Percentiles rank a stretch among this genome's conserved stretches.
phyloP scores from a whole-genome alignment of 352 stramenopile genomes.

The Pythium utonaiense region DNA sequence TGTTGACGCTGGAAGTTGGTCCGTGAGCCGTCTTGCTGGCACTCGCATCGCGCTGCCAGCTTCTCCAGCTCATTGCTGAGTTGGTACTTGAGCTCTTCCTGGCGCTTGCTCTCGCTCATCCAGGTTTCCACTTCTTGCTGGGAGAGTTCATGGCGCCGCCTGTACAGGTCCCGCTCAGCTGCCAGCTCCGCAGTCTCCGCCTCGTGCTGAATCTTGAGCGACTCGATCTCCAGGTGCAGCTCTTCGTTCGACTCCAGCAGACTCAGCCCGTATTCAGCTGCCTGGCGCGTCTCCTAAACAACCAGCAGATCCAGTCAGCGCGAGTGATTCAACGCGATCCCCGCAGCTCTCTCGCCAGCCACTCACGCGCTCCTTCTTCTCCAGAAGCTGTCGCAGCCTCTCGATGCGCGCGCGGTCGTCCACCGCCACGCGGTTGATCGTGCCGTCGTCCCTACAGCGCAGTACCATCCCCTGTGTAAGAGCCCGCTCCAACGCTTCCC shows the following conservation, averaged over 20 bases:
- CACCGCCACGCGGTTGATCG: constrained; percentile 36
- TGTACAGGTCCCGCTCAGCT: constrained; percentile 55
- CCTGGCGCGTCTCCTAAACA: constrained; percentile 75
- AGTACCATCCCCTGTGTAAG: too few relatives aligned
- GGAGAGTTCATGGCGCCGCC: constrained; percentile 57
- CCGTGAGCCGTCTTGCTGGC: constrained; percentile 15
- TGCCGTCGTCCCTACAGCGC: constrained; percentile 48
- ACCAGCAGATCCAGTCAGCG: too few relatives aligned
- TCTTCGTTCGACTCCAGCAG: constrained; percentile 79
- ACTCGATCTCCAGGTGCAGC: constrained; percentile 59
- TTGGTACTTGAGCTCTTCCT: constrained; percentile 60
- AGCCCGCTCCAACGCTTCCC: too few relatives aligned
- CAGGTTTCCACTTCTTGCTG: constrained; percentile 65
- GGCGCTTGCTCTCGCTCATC: constrained; percentile 57
- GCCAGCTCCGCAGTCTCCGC: constrained; percentile 54
- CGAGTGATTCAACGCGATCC: too few relatives aligned
- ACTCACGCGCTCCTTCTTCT: constrained; percentile 47
- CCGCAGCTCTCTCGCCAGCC: too few relatives aligned
- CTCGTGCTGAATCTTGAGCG: constrained; percentile 73
- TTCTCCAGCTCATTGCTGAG: constrained; percentile 53
- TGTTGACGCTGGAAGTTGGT: constrained; percentile 24
- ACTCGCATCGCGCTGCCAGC: constrained; percentile 41
- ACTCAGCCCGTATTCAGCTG: constrained; percentile 72
- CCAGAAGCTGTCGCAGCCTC: constrained; percentile 40
- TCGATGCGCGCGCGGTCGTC: constrained; percentile 51